Conservation (phyloP, 257 asterid genomes). For the Echium plantagineum region DNA sequence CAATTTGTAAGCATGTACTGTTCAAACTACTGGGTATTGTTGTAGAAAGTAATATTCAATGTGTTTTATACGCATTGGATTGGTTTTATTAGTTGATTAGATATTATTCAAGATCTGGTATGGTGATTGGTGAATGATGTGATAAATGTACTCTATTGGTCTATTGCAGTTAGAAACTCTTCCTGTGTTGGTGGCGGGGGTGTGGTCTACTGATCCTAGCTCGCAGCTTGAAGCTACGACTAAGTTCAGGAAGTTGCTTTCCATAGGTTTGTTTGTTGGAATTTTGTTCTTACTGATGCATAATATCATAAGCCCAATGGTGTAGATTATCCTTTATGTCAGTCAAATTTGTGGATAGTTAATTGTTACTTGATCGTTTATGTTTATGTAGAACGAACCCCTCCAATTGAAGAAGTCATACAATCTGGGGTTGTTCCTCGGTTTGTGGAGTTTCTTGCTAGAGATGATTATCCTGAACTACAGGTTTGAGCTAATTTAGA, state of each 20-base stretch:
- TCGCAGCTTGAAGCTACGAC: conserved; percentile 80
- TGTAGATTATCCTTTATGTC: neutral
- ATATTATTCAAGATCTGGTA: too few relatives aligned
- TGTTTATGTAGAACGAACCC: conserved; percentile 58
- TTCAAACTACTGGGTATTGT: too few relatives aligned
- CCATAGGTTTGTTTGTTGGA: conserved; percentile 39
- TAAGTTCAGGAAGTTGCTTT: conserved; percentile 87
- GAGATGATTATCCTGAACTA: conserved; percentile 75
- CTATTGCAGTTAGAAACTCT: conserved; percentile 63
- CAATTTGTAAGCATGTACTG: too few relatives aligned
- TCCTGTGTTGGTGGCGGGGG: conserved; percentile 65
- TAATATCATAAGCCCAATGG: neutral
- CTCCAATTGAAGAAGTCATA: conserved; percentile 90
- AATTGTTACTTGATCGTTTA: conserved; percentile 1
- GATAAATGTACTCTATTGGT: neutral
- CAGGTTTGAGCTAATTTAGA: conserved; percentile 32
- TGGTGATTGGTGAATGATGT: too few relatives aligned
- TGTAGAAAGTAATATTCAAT: too few relatives aligned
- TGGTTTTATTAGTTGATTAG: too few relatives aligned
- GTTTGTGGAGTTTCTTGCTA: conserved; percentile 74
- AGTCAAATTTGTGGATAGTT: neutral
- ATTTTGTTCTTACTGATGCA: neutral
- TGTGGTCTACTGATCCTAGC: conserved; percentile 55
- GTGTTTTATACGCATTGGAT: too few relatives aligned
- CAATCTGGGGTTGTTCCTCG: conserved; percentile 88